phyloP scores from a whole-genome alignment of 2,329 filamentous ascomycete species.

The Xylaria sp. region DNA sequence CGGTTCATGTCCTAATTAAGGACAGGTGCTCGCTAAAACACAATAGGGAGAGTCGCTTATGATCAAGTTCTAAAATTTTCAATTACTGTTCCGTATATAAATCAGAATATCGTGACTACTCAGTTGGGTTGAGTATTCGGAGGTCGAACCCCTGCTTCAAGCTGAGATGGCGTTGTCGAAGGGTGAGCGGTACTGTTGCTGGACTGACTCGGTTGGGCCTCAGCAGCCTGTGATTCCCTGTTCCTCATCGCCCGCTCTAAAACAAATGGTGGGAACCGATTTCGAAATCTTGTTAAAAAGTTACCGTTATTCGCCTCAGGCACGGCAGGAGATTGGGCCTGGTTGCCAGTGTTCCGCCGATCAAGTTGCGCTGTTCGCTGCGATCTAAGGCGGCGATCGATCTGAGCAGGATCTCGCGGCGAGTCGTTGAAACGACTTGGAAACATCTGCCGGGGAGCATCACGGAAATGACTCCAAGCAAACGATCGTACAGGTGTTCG shows the following conservation, averaged over 20 bases:
- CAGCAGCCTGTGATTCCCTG: slow-evolving; percentile 40
- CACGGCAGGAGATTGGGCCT: slow-evolving; percentile 22
- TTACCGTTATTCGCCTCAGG: slow-evolving; percentile 36
- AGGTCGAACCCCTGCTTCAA: slow-evolving; percentile 57
- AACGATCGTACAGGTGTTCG: slow-evolving; percentile 55
- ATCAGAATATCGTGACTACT: slow-evolving; percentile 35
- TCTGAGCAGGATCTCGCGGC: slow-evolving; percentile 29
- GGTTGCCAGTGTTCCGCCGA: slow-evolving; percentile 22
- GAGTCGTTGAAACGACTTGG: slow-evolving; percentile 42
- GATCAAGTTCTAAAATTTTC: slow-evolving; percentile 38
- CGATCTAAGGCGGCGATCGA: slow-evolving; percentile 34
- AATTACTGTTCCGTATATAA: slow-evolving; percentile 37
- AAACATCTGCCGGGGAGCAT: slow-evolving; percentile 47
- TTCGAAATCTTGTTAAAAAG: slow-evolving; percentile 43
- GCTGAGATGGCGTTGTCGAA: slow-evolving; percentile 57
- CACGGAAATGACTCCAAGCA: slow-evolving; percentile 50
- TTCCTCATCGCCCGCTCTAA: slow-evolving; percentile 44
- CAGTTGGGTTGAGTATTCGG: slow-evolving; percentile 42
- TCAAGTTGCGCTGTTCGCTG: slow-evolving; percentile 19
- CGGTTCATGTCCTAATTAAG: slow-evolving; percentile 14
- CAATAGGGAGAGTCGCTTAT: slow-evolving; percentile 20
- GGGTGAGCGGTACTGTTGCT: slow-evolving; percentile 44
- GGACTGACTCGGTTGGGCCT: slow-evolving; percentile 33
- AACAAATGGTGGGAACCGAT: slow-evolving; percentile 45
- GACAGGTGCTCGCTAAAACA: slow-evolving; percentile 22